Evolutionary conservation across 805 yeast genomes (phyloP).

Genomic region (Cyberlindnera americana): DNA sequence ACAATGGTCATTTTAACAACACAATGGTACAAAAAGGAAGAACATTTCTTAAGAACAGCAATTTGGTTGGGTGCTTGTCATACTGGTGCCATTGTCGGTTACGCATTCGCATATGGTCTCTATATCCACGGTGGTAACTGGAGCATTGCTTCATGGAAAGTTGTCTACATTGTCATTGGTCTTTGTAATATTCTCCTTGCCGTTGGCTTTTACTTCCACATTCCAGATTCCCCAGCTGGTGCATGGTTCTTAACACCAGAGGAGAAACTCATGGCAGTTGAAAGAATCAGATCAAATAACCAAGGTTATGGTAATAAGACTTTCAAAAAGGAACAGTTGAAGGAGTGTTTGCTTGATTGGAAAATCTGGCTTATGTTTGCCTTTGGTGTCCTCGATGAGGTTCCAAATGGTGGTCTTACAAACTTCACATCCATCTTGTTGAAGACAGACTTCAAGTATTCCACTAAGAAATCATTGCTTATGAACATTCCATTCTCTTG

Average conservation of each 20-base stretch:
- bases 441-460: slow-evolving; percentile 15
- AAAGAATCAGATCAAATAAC: slow-evolving; percentile 49
- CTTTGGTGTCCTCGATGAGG: slow-evolving; percentile 37
- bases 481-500: slow-evolving; percentile 36
- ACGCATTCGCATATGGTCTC: slow-evolving; percentile 54
- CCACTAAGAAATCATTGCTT: slow-evolving; percentile 10
- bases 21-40: slow-evolving; percentile 53
- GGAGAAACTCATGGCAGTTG: slow-evolving; percentile 46
- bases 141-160: slow-evolving; percentile 53
- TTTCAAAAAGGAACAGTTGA: slow-evolving; percentile 52
- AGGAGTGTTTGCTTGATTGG: slow-evolving; percentile 46
- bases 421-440: slow-evolving; percentile 21
- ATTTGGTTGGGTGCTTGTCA: slow-evolving; percentile 45
- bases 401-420: slow-evolving; percentile 50
- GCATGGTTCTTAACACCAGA: slow-evolving; percentile 45
- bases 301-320: slow-evolving; percentile 56
- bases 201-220: slow-evolving; percentile 40
- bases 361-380: slow-evolving; percentile 47
- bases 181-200: slow-evolving; percentile 52
- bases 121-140: slow-evolving; percentile 36
- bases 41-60: slow-evolving; percentile 40
- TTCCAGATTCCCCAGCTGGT: slow-evolving; percentile 54
- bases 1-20: slow-evolving; percentile 52
- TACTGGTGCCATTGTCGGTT: slow-evolving; percentile 46
- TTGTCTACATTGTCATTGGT: slow-evolving; percentile 59